Base-by-base conservation (phyloP, 208 protist genomes). In the Lotmaria passim region DNA sequence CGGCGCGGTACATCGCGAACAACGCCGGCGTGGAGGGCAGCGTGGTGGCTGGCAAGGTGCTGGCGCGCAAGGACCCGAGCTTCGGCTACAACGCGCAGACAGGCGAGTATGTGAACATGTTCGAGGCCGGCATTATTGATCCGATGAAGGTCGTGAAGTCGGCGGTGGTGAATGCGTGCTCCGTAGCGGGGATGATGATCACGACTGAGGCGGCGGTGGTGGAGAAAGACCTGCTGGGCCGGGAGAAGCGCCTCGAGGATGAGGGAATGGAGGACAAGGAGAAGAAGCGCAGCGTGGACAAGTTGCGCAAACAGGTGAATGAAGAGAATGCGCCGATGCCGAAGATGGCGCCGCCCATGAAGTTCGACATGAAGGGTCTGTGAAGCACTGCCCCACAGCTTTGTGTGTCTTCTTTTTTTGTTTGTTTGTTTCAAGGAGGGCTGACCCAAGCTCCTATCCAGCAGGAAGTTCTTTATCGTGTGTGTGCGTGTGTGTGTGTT, bases 111-210 rank as follows among this genome's bases (percentile, higher is more conserved):
- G 88, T 91, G 59, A 94, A 99, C 81, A 99, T 99, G 98, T 94
- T 99, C 71, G 72, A 96, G 58, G 88, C 85, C 8, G 99, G 99
- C 70, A 99, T 99, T 78, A 98, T 99, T 73, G 99, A 99, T 85
- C 99, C 99, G 48, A 98, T 98, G 79, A 99, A 99, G 89, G 99
- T 99, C 21, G 98, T 99, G 39, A 93, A 98, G 64, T 99, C 98
- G 14, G 98, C 98, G 12, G 88, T 99, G 1, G 84, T 98, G 30
- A 98, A 99, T 73, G 97, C 98, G n/a, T 93, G 97, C 61, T 98
- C 91, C 36, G 98, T 99, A 15, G 91, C 98, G 1, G 98, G 98
- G 0, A 93, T 99, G 75, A 98, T 99, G 96, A 99, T 98, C 50
- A 99, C 99, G 5, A 99, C 98, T 19, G 99, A 99, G 86, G 93